Conservation (phyloP, 2,329 filamentous ascomycete genomes). For the Beauveria pseudobassiana region DNA sequence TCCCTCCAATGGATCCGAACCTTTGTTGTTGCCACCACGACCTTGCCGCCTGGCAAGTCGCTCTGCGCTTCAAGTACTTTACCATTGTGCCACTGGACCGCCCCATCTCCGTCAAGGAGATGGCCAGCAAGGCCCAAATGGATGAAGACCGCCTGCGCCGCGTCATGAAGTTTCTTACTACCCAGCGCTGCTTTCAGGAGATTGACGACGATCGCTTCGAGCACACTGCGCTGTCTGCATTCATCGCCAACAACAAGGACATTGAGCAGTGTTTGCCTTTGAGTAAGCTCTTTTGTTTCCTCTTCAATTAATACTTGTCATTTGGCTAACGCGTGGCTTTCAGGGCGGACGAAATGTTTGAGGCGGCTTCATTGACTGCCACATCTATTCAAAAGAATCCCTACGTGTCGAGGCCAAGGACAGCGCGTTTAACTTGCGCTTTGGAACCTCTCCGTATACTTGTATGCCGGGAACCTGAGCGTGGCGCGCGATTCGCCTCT, state of each 20-base stretch:
- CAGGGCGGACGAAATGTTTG: conserved; percentile 21
- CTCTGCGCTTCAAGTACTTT: conserved; percentile 22
- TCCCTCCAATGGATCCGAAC: conserved; percentile 4
- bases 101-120: conserved; percentile 14
- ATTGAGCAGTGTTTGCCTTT: conserved; percentile 12
- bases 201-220: conserved; percentile 13
- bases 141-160: conserved; percentile 18
- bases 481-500: conserved; percentile 12
- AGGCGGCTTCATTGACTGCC: conserved; percentile 16
- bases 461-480: conserved; percentile 14
- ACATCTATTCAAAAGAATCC: conserved; percentile 15
- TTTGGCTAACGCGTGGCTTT: conserved; percentile 1
- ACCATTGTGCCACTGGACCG: conserved; percentile 15
- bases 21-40: conserved; percentile 12
- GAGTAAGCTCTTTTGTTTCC: not conserved
- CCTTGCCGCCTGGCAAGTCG: conserved; percentile 19
- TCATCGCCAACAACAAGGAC: conserved; percentile 14
- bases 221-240: conserved; percentile 14
- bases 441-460: conserved; percentile 15
- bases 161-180: conserved; percentile 17
- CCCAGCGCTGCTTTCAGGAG: conserved; percentile 19
- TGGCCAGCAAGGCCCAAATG: conserved; percentile 17
- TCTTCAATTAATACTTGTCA: not conserved
- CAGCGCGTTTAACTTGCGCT: conserved; percentile 15
- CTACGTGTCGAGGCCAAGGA: conserved; percentile 13